Conservation (phyloP, 2,329 filamentous ascomycete species). For the Fusarium equiseti region DNA sequence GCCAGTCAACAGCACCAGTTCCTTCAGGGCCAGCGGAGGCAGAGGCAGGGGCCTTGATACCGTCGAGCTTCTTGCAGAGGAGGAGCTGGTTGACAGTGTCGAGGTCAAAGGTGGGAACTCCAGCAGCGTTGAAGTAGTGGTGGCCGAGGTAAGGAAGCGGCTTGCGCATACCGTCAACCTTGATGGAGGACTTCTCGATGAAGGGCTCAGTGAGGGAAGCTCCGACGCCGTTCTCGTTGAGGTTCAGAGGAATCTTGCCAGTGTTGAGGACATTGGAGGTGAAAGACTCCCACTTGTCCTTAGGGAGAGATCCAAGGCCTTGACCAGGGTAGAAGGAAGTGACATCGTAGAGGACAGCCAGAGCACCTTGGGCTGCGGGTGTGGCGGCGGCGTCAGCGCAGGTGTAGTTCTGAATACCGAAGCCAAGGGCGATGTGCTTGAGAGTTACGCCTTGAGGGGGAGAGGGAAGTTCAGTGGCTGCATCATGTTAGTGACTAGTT, state of each 20-base stretch:
- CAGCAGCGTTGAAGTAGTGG: slow-evolving; percentile 72
- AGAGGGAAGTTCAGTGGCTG: slow-evolving; percentile 59
- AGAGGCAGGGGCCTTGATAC: slow-evolving; percentile 63
- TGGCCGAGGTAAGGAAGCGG: slow-evolving; percentile 65
- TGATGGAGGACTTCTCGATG: slow-evolving; percentile 53
- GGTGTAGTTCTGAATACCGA: slow-evolving; percentile 78
- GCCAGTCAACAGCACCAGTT: slow-evolving; percentile 68
- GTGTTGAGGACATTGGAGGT: slow-evolving; percentile 56
- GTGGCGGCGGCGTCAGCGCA: slow-evolving; percentile 58
- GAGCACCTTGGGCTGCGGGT: slow-evolving; percentile 62
- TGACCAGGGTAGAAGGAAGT: slow-evolving; percentile 63
- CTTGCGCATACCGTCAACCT: slow-evolving; percentile 52
- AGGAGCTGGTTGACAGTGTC: slow-evolving; percentile 53
- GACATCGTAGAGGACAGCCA: slow-evolving; percentile 71
- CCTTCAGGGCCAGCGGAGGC: slow-evolving; percentile 60
- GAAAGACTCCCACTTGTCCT: slow-evolving; percentile 56
- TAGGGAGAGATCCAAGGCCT: slow-evolving; percentile 53
- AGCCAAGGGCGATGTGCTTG: slow-evolving; percentile 70
- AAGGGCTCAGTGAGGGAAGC: slow-evolving; percentile 62
- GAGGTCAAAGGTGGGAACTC: slow-evolving; percentile 72
- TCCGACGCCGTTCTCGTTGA: slow-evolving; percentile 52
- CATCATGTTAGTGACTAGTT: slow-evolving; percentile 33
- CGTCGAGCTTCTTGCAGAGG: slow-evolving; percentile 62
- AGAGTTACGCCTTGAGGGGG: slow-evolving; percentile 57
- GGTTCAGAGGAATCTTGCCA: slow-evolving; percentile 62